A percentile compares a stretch with the other conserved stretches of the same genome.
Conservation (phyloP, 2,329 filamentous ascomycete species). For the Cladophialophora immunda region DNA sequence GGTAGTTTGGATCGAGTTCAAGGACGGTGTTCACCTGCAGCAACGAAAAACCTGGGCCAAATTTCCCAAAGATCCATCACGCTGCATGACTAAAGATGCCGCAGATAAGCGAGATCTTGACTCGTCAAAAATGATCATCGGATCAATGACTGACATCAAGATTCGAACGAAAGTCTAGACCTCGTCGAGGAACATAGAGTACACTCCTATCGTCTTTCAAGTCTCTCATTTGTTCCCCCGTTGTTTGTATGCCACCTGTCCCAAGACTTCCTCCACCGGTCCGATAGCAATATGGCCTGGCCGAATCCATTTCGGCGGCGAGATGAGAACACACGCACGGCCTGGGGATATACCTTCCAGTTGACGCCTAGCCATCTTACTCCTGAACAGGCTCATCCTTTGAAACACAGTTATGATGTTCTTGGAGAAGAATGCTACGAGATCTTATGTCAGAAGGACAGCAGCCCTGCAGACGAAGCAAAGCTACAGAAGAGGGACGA, state of each 20-base stretch:
- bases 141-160: slow-evolving; percentile 24
- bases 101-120: slow-evolving; percentile 1
- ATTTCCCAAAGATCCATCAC: neutral
- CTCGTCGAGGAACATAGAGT: neutral
- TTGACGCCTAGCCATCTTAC: slow-evolving; percentile 72
- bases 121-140: neutral
- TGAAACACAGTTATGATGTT: slow-evolving; percentile 73
- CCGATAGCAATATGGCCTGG: slow-evolving; percentile 40
- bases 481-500: neutral
- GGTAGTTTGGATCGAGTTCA: neutral
- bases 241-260: slow-evolving; percentile 3
- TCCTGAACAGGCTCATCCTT: slow-evolving; percentile 64
- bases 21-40: neutral
- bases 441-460: slow-evolving; percentile 62
- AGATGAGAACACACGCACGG: slow-evolving; percentile 43
- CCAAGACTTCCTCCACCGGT: neutral
- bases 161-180: neutral
- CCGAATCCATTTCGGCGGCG: slow-evolving; percentile 43
- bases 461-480: slow-evolving; percentile 58
- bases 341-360: slow-evolving; percentile 74
- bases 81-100: slow-evolving; percentile 8
- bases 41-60: neutral
- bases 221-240: neutral
- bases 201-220: neutral
- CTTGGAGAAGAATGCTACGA: slow-evolving; percentile 73